Conservation (phyloP, 2,329 filamentous ascomycete genomes). For the Teratosphaeria nubilosa region DNA sequence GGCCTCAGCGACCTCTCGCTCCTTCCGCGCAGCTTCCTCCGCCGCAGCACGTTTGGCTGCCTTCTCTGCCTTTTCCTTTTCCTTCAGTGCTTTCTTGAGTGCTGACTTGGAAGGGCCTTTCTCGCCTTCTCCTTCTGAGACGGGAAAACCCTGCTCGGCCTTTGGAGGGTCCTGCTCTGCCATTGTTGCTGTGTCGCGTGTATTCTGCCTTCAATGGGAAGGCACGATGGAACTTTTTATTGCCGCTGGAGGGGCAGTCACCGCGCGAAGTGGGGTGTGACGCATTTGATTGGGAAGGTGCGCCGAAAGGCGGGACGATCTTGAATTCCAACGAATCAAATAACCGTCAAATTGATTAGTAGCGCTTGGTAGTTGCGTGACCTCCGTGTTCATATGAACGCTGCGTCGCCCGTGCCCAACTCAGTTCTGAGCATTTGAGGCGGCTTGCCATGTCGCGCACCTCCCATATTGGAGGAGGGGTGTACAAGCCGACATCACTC, state of each 20-base stretch:
- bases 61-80: conserved; percentile 72
- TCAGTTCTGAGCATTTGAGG: neutral
- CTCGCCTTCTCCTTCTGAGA: conserved; percentile 22
- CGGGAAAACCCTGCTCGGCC: conserved; percentile 8
- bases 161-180: conserved; percentile 11
- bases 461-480: neutral
- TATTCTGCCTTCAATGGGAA: neutral
- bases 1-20: conserved; percentile 56
- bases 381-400: neutral
- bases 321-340: neutral
- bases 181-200: neutral
- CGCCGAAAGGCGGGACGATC: neutral
- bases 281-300: neutral
- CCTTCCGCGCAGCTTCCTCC: conserved; percentile 55
- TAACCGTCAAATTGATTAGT: neutral
- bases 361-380: neutral
- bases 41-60: conserved; percentile 58
- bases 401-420: neutral
- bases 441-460: neutral
- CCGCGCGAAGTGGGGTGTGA: neutral
- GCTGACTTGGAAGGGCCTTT: conserved; percentile 63
- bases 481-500: conserved; percentile 20
- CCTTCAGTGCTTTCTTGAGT: conserved; percentile 78
- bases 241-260: neutral
- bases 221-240: neutral